Percentiles rank a stretch among this genome's conserved stretches.
These are phyloP conservation scores for Haplosporangium sp. DNA, from an alignment of 371 early-diverging fungal species.

Conservation along the genomic window DNA sequence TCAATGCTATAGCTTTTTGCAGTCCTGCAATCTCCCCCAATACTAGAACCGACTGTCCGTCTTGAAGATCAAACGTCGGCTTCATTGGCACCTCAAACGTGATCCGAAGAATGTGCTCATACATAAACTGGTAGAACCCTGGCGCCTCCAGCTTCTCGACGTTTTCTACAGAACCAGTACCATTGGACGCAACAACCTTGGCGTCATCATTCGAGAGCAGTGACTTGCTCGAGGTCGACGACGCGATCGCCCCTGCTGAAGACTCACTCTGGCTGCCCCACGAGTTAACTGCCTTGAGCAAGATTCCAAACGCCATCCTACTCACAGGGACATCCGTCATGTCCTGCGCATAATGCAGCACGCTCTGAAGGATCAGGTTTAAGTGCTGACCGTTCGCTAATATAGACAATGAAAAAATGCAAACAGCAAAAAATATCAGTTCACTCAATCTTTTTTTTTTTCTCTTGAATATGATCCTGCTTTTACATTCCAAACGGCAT, in stretches of 20 bases:
- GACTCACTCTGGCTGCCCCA: conserved; percentile 78
- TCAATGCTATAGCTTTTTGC: conserved; percentile 74
- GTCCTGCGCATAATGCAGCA: conserved; percentile 83
- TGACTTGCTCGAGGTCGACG: conserved; percentile 2
- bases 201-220: conserved; percentile 17
- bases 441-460: neutral
- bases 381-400: conserved; percentile 78
- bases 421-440: neutral
- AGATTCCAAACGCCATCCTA: conserved; percentile 85
- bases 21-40: conserved; percentile 85
- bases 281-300: conserved; percentile 80
- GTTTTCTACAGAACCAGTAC: conserved; percentile 3
- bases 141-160: conserved; percentile 46
- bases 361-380: conserved; percentile 78
- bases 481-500: neutral
- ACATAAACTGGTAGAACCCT: conserved; percentile 83
- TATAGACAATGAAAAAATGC: neutral
- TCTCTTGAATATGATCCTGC: neutral
- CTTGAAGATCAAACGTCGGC: conserved; percentile 77
- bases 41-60: conserved; percentile 85
- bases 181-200: neutral
- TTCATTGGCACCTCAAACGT: conserved; percentile 89
- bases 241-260: conserved; percentile 12
- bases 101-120: conserved; percentile 78
- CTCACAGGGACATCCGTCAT: conserved; percentile 77